A percentile compares a stretch with the other conserved stretches of the same genome.
phyloP scores from a whole-genome alignment of 192 early-diverging fungal species.

The Umbelopsis vinacea region DNA sequence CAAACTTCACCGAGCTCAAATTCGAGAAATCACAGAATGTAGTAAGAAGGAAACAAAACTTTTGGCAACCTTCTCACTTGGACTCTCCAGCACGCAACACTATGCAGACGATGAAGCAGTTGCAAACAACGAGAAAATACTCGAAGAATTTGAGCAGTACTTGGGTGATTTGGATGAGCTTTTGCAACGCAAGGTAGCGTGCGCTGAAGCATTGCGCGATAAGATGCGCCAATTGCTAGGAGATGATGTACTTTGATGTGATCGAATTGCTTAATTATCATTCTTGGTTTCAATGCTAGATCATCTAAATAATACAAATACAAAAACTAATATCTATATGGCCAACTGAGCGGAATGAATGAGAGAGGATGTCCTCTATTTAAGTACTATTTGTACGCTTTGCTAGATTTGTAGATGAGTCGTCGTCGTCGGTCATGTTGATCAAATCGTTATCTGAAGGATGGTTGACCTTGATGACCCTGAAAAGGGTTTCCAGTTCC shows the following conservation, averaged over 20 bases:
- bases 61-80: constrained; percentile 27
- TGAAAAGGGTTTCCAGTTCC: constrained; percentile 23
- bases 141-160: constrained; percentile 22
- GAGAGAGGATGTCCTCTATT: not conserved
- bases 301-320: constrained; percentile 1
- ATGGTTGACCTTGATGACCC: not conserved
- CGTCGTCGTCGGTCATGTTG: constrained; percentile 10
- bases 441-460: not conserved
- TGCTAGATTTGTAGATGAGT: not conserved
- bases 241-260: constrained; percentile 22
- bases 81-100: constrained; percentile 23
- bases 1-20: constrained; percentile 30
- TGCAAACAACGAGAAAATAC: not conserved
- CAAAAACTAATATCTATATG: too few relatives aligned
- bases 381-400: not conserved
- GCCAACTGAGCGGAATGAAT: not conserved
- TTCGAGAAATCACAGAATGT: constrained; percentile 30
- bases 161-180: constrained; percentile 28
- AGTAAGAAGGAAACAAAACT: constrained; percentile 27
- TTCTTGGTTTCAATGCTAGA: not conserved
- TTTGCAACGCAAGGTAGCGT: constrained; percentile 26
- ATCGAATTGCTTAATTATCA: not conserved
- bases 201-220: constrained; percentile 26
- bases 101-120: constrained; percentile 18
- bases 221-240: constrained; percentile 22